A percentile compares a stretch with the other conserved stretches of the same genome.
Evolutionary conservation across 1,139 yeast species (phyloP).

Genomic region (Hansenula anomala): DNA sequence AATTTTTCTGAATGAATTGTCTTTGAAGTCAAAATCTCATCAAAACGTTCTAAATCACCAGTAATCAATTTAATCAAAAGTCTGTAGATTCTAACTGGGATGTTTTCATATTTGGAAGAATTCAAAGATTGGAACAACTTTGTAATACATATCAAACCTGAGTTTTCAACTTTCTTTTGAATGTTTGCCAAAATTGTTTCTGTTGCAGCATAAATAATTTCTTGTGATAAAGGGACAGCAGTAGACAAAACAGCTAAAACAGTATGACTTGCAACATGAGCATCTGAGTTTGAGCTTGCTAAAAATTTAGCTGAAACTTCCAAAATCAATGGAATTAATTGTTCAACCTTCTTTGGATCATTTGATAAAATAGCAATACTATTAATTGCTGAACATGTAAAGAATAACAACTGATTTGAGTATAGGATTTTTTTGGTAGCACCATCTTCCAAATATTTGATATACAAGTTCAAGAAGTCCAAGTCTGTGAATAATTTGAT

Average conservation of each 20-base stretch:
- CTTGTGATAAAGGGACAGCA: conserved; percentile 61
- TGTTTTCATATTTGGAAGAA: conserved; percentile 32
- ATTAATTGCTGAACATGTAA: conserved; percentile 70
- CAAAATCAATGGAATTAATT: conserved; percentile 48
- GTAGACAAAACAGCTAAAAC: conserved; percentile 73
- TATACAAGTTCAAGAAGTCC: conserved; percentile 62
- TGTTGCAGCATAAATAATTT: conserved; percentile 64
- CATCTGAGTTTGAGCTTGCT: conserved; percentile 49
- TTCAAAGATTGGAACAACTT: conserved; percentile 34
- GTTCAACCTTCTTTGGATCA: conserved; percentile 33
- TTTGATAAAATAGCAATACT: conserved; percentile 45
- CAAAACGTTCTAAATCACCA: conserved; percentile 19
- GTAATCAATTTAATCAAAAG: conserved; percentile 24
- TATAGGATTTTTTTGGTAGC: conserved; percentile 54
- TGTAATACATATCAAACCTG: conserved; percentile 33
- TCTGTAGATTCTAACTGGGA: conserved; percentile 31
- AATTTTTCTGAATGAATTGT: conserved; percentile 26
- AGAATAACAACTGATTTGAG: conserved; percentile 72
- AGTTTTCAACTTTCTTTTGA: conserved; percentile 32
- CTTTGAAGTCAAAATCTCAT: conserved; percentile 18
- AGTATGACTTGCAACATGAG: conserved; percentile 81
- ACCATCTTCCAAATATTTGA: conserved; percentile 52
- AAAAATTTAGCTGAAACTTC: conserved; percentile 53
- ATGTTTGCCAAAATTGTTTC: conserved; percentile 55
- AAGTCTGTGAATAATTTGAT: conserved; percentile 70